Evolutionary conservation across 2,329 filamentous ascomycete genomes (phyloP), one percentile per base, ranked within the genome.

Genomic region (Claviceps cyperi): DNA sequence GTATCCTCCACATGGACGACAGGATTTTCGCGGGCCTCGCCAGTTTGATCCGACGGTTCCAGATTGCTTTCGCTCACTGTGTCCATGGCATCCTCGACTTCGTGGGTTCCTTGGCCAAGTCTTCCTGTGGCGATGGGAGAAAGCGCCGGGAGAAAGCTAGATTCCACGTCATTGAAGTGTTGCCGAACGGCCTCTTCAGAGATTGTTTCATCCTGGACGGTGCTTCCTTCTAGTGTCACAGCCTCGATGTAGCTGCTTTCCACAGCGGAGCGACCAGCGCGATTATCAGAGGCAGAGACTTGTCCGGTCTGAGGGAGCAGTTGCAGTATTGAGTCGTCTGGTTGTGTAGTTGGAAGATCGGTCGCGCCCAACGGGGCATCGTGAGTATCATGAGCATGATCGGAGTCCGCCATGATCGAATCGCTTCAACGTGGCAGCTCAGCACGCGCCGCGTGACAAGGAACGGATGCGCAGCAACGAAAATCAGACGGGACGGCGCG

Each of bases 111-210:
- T 38, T 43, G 55, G 54, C 66, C 67, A 36, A 68, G 64, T 9
- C 69, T 64, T 47, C 71, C 66, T 32, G 67, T 67, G 37, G 69
- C 70, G 45, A 81, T 71, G 13, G 79, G 78, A 7, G 79, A 82
- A 5, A 76, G 61, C 5, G 73, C 71, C 2, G 76, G 74, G 50
- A 80, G 61, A 58, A 83, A 83, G 64, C 80, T 83, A 36, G 80
- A 83, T 59, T 84, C 80, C 54, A 82, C 72, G 58, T 83, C 80
- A 56, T 76, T 71, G 19, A 83, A 62, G 58, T 82, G 78, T 50
- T 73, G 71, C 53, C 72, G 69, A 19, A 80, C 69, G 43, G 70
- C 70, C 45, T 73, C 69, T 55, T 79, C 76, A 43, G 72, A 72
- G 41, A 77, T 60, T 3, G 74, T 75, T 50, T 78, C 73, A 49